Conservation (phyloP, 257 asterid genomes). For the Primulina tabacum region DNA sequence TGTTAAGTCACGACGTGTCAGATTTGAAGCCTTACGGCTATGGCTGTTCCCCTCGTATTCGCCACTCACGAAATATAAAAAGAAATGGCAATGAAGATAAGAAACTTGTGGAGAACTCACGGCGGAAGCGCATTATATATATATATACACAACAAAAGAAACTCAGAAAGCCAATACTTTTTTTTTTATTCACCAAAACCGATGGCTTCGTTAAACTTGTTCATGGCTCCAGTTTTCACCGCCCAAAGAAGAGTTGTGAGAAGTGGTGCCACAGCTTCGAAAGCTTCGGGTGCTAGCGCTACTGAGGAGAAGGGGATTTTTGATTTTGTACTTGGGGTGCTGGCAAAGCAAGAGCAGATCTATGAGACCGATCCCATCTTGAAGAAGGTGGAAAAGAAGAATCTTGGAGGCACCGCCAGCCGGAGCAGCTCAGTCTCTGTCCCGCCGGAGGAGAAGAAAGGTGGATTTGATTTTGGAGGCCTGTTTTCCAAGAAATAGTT, state of each 20-base stretch:
- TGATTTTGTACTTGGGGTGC: slow-evolving; percentile 60
- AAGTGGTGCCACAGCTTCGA: slow-evolving; percentile 63
- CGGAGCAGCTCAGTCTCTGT: slow-evolving; percentile 38
- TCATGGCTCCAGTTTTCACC: slow-evolving; percentile 45
- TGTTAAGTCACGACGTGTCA: slow-evolving; percentile 4
- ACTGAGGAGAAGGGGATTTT: slow-evolving; percentile 69
- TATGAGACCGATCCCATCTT: slow-evolving; percentile 84
- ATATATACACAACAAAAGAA: slow-evolving; percentile 11
- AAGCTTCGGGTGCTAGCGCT: slow-evolving; percentile 50
- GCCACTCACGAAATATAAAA: not conserved
- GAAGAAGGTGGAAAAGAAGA: slow-evolving; percentile 61
- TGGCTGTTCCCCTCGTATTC: slow-evolving; percentile 24
- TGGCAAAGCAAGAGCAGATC: slow-evolving; percentile 69
- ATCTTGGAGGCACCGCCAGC: slow-evolving; percentile 22
- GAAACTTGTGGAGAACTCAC: slow-evolving; percentile 71
- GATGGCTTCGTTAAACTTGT: slow-evolving; percentile 74
- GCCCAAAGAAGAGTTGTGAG: slow-evolving; percentile 53
- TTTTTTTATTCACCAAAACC: slow-evolving; percentile 8
- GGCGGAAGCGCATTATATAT: slow-evolving; percentile 45
- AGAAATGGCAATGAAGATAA: slow-evolving; percentile 47
- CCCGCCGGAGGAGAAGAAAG: slow-evolving; percentile 45
- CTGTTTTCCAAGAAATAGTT: not conserved
- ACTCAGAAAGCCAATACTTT: slow-evolving; percentile 7
- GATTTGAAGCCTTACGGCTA: slow-evolving; percentile 35
- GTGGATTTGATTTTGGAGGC: slow-evolving; percentile 58